A percentile compares a stretch with the other conserved stretches of the same genome.
Evolutionary conservation across 2,329 filamentous ascomycete genomes (phyloP).

Genomic region (Talaromyces sp.): DNA sequence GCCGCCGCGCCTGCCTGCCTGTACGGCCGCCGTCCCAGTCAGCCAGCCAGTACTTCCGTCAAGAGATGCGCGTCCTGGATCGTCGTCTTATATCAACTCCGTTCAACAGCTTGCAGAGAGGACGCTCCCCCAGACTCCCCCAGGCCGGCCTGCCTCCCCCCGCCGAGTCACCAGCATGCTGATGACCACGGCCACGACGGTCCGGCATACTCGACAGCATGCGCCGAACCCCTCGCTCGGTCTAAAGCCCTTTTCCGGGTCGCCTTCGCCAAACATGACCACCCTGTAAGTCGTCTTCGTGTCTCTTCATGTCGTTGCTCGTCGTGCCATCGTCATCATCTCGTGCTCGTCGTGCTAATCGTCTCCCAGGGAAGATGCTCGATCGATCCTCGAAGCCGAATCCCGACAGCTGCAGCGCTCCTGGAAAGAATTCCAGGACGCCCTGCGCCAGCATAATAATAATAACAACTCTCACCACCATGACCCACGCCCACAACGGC

Average conservation of each 20-base stretch:
- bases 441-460: slow-evolving; percentile 14
- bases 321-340: too few relatives aligned
- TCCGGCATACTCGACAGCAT: neutral
- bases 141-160: neutral
- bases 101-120: neutral
- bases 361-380: neutral
- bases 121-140: too few relatives aligned
- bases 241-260: neutral
- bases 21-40: too few relatives aligned
- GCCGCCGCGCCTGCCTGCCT: neutral
- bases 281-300: neutral
- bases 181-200: neutral
- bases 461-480: slow-evolving; percentile 3
- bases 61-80: neutral
- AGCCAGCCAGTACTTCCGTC: neutral
- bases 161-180: neutral
- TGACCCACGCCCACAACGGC: slow-evolving; percentile 21
- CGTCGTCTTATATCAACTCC: neutral
- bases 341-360: neutral
- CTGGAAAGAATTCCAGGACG: slow-evolving; percentile 30
- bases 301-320: too few relatives aligned
- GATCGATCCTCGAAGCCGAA: slow-evolving; percentile 30
- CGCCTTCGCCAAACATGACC: neutral
- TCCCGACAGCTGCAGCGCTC: slow-evolving; percentile 31
- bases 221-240: neutral